Evolutionary conservation across 257 asterid species (phyloP).

Genomic region (Nicotiana obtusifolia): DNA sequence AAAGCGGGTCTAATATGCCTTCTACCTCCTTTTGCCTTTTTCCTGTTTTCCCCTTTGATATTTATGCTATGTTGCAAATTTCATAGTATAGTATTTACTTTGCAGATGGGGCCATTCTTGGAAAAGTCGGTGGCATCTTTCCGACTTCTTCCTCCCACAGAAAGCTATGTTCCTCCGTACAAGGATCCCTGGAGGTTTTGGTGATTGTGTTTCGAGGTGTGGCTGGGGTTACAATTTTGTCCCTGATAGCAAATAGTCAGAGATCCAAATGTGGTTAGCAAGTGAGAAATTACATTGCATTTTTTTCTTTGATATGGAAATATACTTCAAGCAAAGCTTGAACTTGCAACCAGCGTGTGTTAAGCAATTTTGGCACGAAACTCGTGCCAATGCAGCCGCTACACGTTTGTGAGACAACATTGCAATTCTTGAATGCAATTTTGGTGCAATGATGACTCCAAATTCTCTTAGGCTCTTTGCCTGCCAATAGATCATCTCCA

Average conservation of each 20-base stretch:
- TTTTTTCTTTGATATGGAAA: not conserved
- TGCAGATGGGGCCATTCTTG: conserved; percentile 85
- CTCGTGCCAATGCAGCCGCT: conserved; percentile 2
- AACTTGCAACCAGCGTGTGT: not conserved
- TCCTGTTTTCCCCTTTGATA: not conserved
- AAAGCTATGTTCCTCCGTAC: conserved; percentile 86
- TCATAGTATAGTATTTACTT: not conserved
- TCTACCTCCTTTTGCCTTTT: not conserved
- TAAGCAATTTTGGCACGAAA: not conserved
- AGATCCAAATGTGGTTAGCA: conserved; percentile 7
- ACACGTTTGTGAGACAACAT: conserved; percentile 4
- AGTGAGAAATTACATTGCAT: not conserved
- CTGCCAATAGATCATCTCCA: not conserved
- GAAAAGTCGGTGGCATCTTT: conserved; percentile 72
- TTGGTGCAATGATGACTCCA: not conserved
- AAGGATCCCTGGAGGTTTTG: conserved; percentile 95
- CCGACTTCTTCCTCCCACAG: conserved; percentile 79
- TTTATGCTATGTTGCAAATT: not conserved
- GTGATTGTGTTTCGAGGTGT: conserved; percentile 10
- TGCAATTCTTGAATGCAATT: not conserved
- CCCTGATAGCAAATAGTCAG: not conserved
- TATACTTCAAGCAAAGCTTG: not conserved
- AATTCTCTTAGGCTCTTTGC: not conserved
- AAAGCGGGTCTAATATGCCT: not conserved
- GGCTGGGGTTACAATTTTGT: not conserved